Evolutionary conservation across 1,139 yeast genomes (phyloP), one percentile per base, ranked within the genome.

Genomic region (Blastobotrys indianensis): DNA sequence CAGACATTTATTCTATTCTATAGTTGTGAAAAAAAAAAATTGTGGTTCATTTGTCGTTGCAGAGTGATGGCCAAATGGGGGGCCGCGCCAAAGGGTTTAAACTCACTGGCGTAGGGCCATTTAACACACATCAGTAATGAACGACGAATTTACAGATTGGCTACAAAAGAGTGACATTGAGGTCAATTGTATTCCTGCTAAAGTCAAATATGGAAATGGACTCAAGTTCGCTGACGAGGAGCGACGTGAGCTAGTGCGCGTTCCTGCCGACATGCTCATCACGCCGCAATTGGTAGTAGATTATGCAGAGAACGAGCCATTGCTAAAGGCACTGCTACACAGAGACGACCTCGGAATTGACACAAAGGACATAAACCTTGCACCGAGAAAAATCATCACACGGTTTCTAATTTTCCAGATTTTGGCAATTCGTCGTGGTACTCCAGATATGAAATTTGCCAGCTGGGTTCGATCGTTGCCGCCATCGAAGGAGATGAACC

Each of bases 391-490:
- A 8, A 48, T 57, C 13, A 49, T 60, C 4, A 50, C 52, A 32
- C 44, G 60, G 25, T 55, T 56, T 32, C 44, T 58, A 30, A 34
- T 55, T 31, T 55, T 51, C 41, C 51, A 52, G 42, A 53, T 56
- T n/a, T 42, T 55, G 12, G 42, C 45, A 5, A 48, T 51, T 31
- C 46, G 55, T 12, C 29, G 56, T 29, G 59, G 59, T 3, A 49
- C 50, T 15, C 56, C 56, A 9, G 60, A 57, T 33, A 34, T 41
- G 17, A 44, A 39, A 6, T 56, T 54, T 44, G 53, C 50, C 6
- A 43, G 49, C 3, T 56, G 62, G 61, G 44, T 55, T 39, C 41
- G 54, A 44, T 48, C 52, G 8, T 47, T 62, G 33, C 67, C 67
- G 1, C 51, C 63, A 17, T 37, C 55, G 9, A 39, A 45, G 30